Percentiles rank a stretch among this genome's conserved stretches.
Evolutionary conservation across 805 yeast genomes (phyloP).

Genomic region (Metschnikowia arizonensis): DNA sequence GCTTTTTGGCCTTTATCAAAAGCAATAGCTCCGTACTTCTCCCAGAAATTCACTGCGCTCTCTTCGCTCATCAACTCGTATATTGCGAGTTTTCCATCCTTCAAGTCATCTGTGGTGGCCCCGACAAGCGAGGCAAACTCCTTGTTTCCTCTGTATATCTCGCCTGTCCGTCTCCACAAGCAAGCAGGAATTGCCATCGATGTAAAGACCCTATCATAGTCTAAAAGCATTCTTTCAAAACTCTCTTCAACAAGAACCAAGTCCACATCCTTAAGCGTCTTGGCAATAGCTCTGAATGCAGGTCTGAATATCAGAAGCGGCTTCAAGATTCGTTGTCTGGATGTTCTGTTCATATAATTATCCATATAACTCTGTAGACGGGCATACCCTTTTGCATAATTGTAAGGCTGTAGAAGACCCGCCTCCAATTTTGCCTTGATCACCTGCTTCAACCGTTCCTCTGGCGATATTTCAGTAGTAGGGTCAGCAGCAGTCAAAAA

Average conservation of each 20-base stretch:
- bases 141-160: slow-evolving; percentile 89
- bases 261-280: slow-evolving; percentile 85
- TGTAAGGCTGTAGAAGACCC: slow-evolving; percentile 86
- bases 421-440: slow-evolving; percentile 93
- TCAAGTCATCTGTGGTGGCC: slow-evolving; percentile 80
- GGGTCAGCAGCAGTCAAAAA: slow-evolving; percentile 97
- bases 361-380: slow-evolving; percentile 89
- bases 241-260: slow-evolving; percentile 88
- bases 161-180: slow-evolving; percentile 95
- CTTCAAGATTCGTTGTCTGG: slow-evolving; percentile 78
- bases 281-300: slow-evolving; percentile 88
- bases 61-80: slow-evolving; percentile 94
- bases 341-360: slow-evolving; percentile 78
- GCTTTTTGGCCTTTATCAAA: slow-evolving; percentile 95
- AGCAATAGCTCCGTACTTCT: slow-evolving; percentile 92
- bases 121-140: slow-evolving; percentile 94
- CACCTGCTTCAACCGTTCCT: slow-evolving; percentile 87
- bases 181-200: slow-evolving; percentile 98
- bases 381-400: slow-evolving; percentile 91
- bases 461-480: slow-evolving; percentile 88
- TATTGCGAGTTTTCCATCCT: slow-evolving; percentile 88
- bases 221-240: slow-evolving; percentile 88
- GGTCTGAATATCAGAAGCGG: slow-evolving; percentile 86
- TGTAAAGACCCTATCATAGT: slow-evolving; percentile 91
- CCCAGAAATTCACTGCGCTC: slow-evolving; percentile 96